Base-by-base conservation (phyloP, 768 basidiomycete species). In the Gelatoporia subvermispora region DNA sequence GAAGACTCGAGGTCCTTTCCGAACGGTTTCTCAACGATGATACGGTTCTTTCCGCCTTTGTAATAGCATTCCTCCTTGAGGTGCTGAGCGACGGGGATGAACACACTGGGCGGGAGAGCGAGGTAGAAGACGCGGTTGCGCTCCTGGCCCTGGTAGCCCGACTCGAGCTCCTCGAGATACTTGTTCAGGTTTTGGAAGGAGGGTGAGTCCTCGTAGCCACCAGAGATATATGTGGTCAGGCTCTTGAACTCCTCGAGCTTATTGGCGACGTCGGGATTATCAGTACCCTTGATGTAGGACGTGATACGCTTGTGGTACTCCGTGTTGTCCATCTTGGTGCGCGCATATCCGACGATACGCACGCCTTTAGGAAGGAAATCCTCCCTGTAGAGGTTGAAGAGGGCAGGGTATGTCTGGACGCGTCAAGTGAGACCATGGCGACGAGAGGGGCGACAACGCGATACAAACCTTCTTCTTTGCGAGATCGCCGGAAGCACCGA, bases 11-110 rank as follows among this genome's bases (percentile, higher is more conserved):
- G 78, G 60, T 99, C 95, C 66, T 93, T 96, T 31, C 95, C 95
- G 64, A 99, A 99, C 1, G 95, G 95, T 70, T 99, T 99, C 72
- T 99, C 95, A 57, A 99, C 85, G 63, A 99, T 92, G 67, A 99
- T 84, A 46, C 95, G 84, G 70, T 92, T 94, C 65, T 84, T 66
- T 18, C 92, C 93, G 25, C 71, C 75, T 25, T 69, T 74, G 21
- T 77, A 55, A 44, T 98, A 94, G 68, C 85, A 89, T 62, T 85
- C 77, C 58, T 84, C 81, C 67, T 84, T 93, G 57, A 94, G 68
- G 58, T 90, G 84, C 64, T 79, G 77, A 24, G 90, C 84, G 45
- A 97, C 95, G 23, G 88, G 79, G 55, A 90, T 81, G 72, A 99
- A 99, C 60, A 99, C 95, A 41, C 81, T 88, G n/a, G 95, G 95